Conservation (phyloP, 2,329 filamentous ascomycete species). For the Aureobasidium sp. region DNA sequence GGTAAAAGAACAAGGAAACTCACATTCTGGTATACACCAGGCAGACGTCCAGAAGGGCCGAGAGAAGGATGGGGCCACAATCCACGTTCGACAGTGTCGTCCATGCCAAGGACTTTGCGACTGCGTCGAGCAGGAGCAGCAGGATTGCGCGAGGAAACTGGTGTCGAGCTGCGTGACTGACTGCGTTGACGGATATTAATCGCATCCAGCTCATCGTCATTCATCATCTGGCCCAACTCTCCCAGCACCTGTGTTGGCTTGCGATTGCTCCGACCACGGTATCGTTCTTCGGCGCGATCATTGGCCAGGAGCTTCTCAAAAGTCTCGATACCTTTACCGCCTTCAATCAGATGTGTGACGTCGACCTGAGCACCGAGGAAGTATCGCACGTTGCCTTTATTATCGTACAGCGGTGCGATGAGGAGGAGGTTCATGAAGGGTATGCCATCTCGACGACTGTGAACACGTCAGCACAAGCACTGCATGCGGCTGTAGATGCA, state of each 20-base stretch:
- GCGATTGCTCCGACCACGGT: constrained; percentile 26
- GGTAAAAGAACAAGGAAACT: constrained; percentile 7
- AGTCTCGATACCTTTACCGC: constrained; percentile 72
- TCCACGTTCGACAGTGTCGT: constrained; percentile 31
- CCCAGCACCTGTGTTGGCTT: constrained; percentile 31
- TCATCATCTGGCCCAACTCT: constrained; percentile 35
- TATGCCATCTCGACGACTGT: constrained; percentile 77
- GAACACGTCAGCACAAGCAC: no score
- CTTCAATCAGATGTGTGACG: constrained; percentile 72
- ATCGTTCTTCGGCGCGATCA: constrained; percentile 28
- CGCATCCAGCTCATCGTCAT: constrained; percentile 33
- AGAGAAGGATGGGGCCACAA: constrained; percentile 36
- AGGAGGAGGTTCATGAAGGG: constrained; percentile 83
- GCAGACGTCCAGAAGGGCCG: constrained; percentile 37
- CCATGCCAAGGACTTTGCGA: constrained; percentile 35
- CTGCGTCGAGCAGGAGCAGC: constrained; percentile 6
- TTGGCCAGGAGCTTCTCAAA: constrained; percentile 47
- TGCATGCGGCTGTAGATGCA: no score
- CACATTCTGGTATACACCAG: constrained; percentile 42
- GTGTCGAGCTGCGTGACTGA: constrained; percentile 22
- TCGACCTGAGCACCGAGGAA: constrained; percentile 79
- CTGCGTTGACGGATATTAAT: constrained; percentile 29
- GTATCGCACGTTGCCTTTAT: constrained; percentile 71
- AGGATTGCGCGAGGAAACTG: constrained; percentile 22
- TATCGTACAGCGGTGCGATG: constrained; percentile 76